Evolutionary conservation across 331 rosid genomes (phyloP).

Genomic region (Arachis monticola): DNA sequence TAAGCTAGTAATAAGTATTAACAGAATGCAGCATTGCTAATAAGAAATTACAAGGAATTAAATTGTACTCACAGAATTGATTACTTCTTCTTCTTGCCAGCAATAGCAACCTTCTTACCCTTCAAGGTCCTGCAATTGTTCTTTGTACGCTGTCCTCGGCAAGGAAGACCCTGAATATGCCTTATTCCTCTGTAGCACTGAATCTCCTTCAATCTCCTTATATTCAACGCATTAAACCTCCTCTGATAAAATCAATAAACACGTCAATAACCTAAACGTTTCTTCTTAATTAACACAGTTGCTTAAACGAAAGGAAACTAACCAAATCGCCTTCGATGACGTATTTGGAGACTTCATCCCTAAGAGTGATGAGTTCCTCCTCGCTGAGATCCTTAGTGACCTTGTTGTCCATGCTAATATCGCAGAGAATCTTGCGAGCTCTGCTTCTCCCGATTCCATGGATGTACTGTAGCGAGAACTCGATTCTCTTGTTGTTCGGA

Average conservation of each 20-base stretch:
- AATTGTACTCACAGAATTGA: too few relatives aligned
- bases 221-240: slow-evolving; percentile 80
- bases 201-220: slow-evolving; percentile 90
- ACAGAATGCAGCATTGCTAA: too few relatives aligned
- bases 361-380: slow-evolving; percentile 73
- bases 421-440: slow-evolving; percentile 68
- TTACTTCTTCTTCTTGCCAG: slow-evolving; percentile 85
- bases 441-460: slow-evolving; percentile 87
- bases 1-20: too few relatives aligned
- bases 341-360: slow-evolving; percentile 89
- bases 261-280: too few relatives aligned
- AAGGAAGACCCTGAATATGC: slow-evolving; percentile 90
- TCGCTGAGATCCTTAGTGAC: slow-evolving; percentile 81
- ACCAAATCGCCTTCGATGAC: slow-evolving; percentile 96
- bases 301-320: neutral
- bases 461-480: slow-evolving; percentile 81
- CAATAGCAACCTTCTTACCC: slow-evolving; percentile 90
- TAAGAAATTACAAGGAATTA: too few relatives aligned
- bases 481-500: slow-evolving; percentile 90
- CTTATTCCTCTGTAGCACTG: slow-evolving; percentile 94
- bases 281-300: too few relatives aligned
- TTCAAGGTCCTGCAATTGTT: slow-evolving; percentile 94
- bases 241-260: slow-evolving; percentile 50
- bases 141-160: slow-evolving; percentile 95
- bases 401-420: slow-evolving; percentile 75